Percentiles rank a stretch among this genome's conserved stretches.
Evolutionary conservation across 345 rosid genomes (phyloP).

Genomic region (Populus alba): DNA sequence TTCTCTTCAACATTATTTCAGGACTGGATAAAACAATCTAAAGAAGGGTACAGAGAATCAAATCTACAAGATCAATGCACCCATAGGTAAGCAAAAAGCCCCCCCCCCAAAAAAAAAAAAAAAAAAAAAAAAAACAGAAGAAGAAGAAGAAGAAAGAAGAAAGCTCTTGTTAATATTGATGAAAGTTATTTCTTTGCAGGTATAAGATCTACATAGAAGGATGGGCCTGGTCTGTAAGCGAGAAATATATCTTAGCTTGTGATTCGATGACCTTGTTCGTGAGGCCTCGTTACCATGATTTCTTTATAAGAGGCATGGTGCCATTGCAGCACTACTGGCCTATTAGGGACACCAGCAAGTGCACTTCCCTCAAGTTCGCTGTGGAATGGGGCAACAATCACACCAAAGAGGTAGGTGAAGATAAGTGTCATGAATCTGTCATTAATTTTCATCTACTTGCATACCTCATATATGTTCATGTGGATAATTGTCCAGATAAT

Average conservation of each 20-base stretch:
- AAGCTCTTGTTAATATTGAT: too few species aligned
- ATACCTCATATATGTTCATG: too few species aligned
- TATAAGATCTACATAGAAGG: slow-evolving; percentile 78
- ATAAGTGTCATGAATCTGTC: too few species aligned
- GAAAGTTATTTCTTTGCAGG: slow-evolving; percentile 13
- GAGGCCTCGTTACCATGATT: slow-evolving; percentile 50
- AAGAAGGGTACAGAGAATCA: slow-evolving; percentile 41
- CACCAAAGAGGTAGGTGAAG: slow-evolving; percentile 23
- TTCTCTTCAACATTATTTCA: neutral
- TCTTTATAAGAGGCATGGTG: slow-evolving; percentile 58
- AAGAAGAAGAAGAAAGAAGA: too few species aligned
- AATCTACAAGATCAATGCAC: slow-evolving; percentile 54
- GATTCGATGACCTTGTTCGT: slow-evolving; percentile 55
- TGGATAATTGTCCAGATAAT: too few species aligned
- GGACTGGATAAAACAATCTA: slow-evolving; percentile 39
- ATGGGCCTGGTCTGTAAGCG: slow-evolving; percentile 79
- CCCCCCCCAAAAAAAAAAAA: too few species aligned
- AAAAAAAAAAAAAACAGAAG: neutral
- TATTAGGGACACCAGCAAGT: slow-evolving; percentile 45
- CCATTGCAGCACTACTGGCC: slow-evolving; percentile 84
- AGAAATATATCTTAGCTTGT: slow-evolving; percentile 79
- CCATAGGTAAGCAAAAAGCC: slow-evolving; percentile 32
- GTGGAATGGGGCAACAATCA: slow-evolving; percentile 76
- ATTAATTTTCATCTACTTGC: too few species aligned
- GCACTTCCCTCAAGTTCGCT: slow-evolving; percentile 57